Evolutionary conservation across 2,329 filamentous ascomycete species (phyloP).

Genomic region (Fusarium circinatum): DNA sequence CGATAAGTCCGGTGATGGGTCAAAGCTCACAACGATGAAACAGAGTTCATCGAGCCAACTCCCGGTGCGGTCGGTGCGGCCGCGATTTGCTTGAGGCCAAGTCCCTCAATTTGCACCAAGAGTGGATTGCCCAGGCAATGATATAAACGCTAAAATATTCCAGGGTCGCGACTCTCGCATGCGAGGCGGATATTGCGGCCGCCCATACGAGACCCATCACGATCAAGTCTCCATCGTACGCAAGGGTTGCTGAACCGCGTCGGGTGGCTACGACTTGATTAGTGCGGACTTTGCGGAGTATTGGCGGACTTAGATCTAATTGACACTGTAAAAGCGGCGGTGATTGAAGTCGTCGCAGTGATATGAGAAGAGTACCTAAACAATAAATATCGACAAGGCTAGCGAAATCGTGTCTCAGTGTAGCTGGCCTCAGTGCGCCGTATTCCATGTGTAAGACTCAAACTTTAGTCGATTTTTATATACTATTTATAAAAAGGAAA

Average conservation of each 20-base stretch:
- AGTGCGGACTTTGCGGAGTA: background rate
- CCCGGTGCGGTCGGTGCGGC: too few relatives aligned
- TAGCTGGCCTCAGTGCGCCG: too few relatives aligned
- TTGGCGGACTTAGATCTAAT: accelerated
- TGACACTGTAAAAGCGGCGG: accelerated
- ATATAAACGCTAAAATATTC: too few relatives aligned
- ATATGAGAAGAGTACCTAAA: too few relatives aligned
- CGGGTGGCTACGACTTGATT: accelerated
- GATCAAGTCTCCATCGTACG: background rate
- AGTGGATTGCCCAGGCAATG: too few relatives aligned
- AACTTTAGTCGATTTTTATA: too few relatives aligned
- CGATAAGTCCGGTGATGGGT: background rate
- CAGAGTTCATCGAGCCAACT: background rate
- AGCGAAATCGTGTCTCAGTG: too few relatives aligned
- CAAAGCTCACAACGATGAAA: accelerated
- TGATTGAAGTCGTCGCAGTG: too few relatives aligned
- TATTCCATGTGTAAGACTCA: too few relatives aligned
- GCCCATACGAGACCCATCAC: background rate
- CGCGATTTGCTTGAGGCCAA: too few relatives aligned
- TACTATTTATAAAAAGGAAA: too few relatives aligned
- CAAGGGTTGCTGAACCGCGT: background rate
- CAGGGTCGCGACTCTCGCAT: background rate
- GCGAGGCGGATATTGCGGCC: background rate
- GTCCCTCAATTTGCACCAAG: background rate
- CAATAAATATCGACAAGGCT: too few relatives aligned